phyloP scores from a whole-genome alignment of 2,329 filamentous ascomycete genomes.

The Fusarium guadeloupense region DNA sequence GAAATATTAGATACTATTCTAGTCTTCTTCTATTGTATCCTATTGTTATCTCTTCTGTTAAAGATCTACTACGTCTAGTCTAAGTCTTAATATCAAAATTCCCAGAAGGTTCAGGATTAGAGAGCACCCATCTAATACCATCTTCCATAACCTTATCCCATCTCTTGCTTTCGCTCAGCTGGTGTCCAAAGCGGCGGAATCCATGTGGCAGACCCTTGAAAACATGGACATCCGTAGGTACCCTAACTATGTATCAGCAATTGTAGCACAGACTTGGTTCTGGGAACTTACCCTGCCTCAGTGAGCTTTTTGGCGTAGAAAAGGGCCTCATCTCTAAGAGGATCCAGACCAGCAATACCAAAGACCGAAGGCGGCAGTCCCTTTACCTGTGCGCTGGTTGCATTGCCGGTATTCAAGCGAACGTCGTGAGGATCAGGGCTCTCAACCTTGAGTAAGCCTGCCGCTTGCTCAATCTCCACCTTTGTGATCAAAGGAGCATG shows the following conservation, averaged over 20 bases:
- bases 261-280: no score
- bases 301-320: slow-evolving; percentile 55
- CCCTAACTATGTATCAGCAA: slow-evolving; percentile 40
- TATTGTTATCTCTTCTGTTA: no score
- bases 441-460: slow-evolving; percentile 40
- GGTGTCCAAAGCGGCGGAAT: slow-evolving; percentile 53
- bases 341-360: slow-evolving; percentile 58
- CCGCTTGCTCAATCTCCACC: slow-evolving; percentile 32
- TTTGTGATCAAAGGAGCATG: slow-evolving; percentile 54
- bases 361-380: slow-evolving; percentile 56
- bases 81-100: slow-evolving; percentile 36
- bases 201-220: slow-evolving; percentile 65
- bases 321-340: slow-evolving; percentile 59
- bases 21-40: no score
- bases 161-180: slow-evolving; percentile 47
- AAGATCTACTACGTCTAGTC: not conserved
- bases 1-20: no score
- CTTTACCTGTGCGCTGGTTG: slow-evolving; percentile 46
- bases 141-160: slow-evolving; percentile 56
- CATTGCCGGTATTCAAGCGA: slow-evolving; percentile 49
- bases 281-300: slow-evolving; percentile 52
- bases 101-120: slow-evolving; percentile 45
- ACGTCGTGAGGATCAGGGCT: slow-evolving; percentile 43
- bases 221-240: slow-evolving; percentile 58
- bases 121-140: slow-evolving; percentile 55